Base-by-base conservation (phyloP, 2,329 filamentous ascomycete species). In the Verticillium isaacii region DNA sequence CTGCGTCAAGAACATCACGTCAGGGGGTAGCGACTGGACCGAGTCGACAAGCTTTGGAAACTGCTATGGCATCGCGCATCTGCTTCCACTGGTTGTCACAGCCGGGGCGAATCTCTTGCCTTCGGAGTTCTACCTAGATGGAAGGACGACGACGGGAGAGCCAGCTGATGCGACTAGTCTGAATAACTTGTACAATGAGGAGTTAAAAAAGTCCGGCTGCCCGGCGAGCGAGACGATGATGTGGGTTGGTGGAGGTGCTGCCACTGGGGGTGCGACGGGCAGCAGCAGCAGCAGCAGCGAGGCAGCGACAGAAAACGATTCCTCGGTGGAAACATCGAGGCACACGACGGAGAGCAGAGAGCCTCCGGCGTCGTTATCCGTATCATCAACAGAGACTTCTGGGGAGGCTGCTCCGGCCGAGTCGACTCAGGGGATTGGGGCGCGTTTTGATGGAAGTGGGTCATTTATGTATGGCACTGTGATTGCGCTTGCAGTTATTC, bases 11-110 rank as follows among this genome's bases (percentile, higher is more conserved):
- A 62, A 60, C 14, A 63, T 62, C 54, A 60, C 59, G 34, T 25
- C 34, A 23, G 52, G 55, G 39, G 25, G 56, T 9, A 59, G 45
- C 32, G 59, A 60, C 25, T 50, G 59, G 32, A 56, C 58, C 19
- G 60, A 59, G 29, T 57, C 58, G 29, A 36, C 57, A 2, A 11
- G 17, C 14, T 59, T 58, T 32, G 62, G 52, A 29, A 37, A 60
- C 39, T 66, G 64, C 50, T 64, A 66, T 19, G 58, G 60, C 36
- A 17, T 45, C 11, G 63, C 63, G 14, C 64, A 66, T 36, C 56
- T 55, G 32, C 50, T 60, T 41, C 64, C 64, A 6, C 32, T 66
- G 2, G 60, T 63, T 5, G 61, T 66, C 32, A 66, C 64, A 29
- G 64, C 63, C 1, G 63, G 63, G 3, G 56, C 58, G 14, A 58